Evolutionary conservation across 129 eudicot genomes (phyloP).

Genomic region (Chrysanthemum seticuspe): DNA sequence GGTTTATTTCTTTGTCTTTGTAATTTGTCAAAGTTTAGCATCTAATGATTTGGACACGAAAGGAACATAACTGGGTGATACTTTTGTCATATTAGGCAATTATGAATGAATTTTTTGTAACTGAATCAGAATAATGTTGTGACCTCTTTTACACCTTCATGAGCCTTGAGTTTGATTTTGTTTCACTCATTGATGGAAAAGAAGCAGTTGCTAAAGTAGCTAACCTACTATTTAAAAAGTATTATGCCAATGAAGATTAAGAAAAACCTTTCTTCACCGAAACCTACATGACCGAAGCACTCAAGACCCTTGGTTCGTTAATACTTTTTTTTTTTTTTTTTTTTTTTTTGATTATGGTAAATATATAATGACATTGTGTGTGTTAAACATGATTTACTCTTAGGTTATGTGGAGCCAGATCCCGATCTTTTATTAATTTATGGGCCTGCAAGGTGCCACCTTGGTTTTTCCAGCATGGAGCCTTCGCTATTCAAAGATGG

Average conservation of each 20-base stretch:
- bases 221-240: constrained; percentile 58
- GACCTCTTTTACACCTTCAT: background rate
- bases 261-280: constrained; percentile 62
- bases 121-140: background rate
- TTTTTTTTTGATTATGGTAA: no score
- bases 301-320: constrained; percentile 60
- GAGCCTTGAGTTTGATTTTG: no score
- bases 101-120: background rate
- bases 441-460: constrained; percentile 84
- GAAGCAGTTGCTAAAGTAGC: no score
- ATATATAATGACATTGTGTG: constrained; percentile 13
- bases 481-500: constrained; percentile 88
- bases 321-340: no score
- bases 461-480: constrained; percentile 94
- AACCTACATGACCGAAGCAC: constrained; percentile 55
- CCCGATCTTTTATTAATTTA: constrained; percentile 81
- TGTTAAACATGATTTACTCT: constrained; percentile 8
- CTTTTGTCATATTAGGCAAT: background rate
- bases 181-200: no score
- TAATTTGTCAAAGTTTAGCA: background rate
- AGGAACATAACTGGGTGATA: background rate
- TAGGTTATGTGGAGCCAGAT: constrained; percentile 65
- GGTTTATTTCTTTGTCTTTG: no score
- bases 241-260: constrained; percentile 32
- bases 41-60: background rate